Evolutionary conservation across 208 protist genomes (phyloP), one percentile per base, ranked within the genome.

Genomic region (Leishmania martiniquensis): DNA sequence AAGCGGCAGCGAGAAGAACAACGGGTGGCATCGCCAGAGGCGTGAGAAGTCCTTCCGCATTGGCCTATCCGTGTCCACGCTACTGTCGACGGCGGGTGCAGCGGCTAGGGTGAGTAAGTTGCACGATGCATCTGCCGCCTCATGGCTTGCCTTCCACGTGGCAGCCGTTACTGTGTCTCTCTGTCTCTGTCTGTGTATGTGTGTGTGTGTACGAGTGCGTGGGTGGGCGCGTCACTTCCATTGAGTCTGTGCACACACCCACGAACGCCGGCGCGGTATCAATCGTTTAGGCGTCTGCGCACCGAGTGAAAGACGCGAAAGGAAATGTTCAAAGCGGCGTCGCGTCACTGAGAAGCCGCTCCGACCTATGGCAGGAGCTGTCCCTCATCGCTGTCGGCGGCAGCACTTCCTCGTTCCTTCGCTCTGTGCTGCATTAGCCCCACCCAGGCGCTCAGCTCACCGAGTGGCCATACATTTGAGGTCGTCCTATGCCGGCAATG

Each of bases 401-500:
- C n/a, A n/a, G n/a, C n/a, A n/a, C 66, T 70, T 22, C 10, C 10
- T 52, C 22, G 10, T 2, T 49, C 37, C n/a, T 29, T 72, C 32
- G n/a, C 3, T 17, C 15, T 42, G 25, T 25, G n/a, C 20, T 49
- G 32, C 25, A 32, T 2, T 69, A 13, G 42, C 25, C 20, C 10
- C 7, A 45, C 20, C 10, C 7, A 45, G 37, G 34, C 5, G 42
- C 4, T 69, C 63, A 69, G 63, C 42, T 69, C 71, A 82, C 72
- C 17, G 63, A 57, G 32, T 66, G 71, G 39, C 49, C 52, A 29
- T 82, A 86, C 60, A 85, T 81, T 25, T 75, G 73, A 2, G 81
- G 87, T 1, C 87, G 87, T 1, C 77, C 85, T 17, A 91, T 74
- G 5, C 76, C 82, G 47, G 76, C 82, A 29, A 90, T 88, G 52